Base-by-base conservation (phyloP, 176 grass and related monocot genomes). In the Musa schizocarpa region DNA sequence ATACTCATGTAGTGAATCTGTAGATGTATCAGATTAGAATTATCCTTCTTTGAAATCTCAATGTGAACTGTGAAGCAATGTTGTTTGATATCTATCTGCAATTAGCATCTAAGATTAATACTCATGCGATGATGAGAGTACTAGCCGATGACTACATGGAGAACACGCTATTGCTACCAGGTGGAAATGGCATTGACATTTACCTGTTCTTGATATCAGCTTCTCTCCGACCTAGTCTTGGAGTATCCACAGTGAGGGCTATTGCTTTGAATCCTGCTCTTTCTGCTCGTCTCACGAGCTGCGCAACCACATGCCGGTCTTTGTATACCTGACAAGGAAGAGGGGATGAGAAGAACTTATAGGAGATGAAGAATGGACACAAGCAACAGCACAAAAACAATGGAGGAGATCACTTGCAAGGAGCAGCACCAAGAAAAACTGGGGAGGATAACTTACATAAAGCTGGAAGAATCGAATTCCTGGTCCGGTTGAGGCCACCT, bases 121-220 rank as follows among this genome's bases (percentile, higher is more conserved):
- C 34, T 43, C 34, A 6, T 43, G 34, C 4, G 34, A 43, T 43
- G 34, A 43, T 43, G 34, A 43, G 34, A 43, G 34, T 43, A 43
- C 34, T 43, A 43, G 34, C 34, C 4, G 34, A 43, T 0, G 34
- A 43, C 3, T 43, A 6, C 34, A 43, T 43, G 34, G 34, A 43
- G 34, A 6, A 43, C 34, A 43, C 4, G 34, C 34, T 43, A 43
- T 43, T 4, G 34, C 34, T 43, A 6, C 34, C 34, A 43, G 34
- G 34, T 43, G 34, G 34, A 43, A 43, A 43, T 43, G 34, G 34
- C 4, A 80, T 27, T 0, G 71, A 14, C 9, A 1, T 16, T 27
- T 77, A 91, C 95, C 90, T 85, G 82, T 99, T 99, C 82, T 99
- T 99, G 78, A 99, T 99, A n/a, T 99, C 95, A 14, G 95, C 88